Base-by-base conservation (phyloP, 1,139 yeast species). In the Wickerhamomyces sp. region DNA sequence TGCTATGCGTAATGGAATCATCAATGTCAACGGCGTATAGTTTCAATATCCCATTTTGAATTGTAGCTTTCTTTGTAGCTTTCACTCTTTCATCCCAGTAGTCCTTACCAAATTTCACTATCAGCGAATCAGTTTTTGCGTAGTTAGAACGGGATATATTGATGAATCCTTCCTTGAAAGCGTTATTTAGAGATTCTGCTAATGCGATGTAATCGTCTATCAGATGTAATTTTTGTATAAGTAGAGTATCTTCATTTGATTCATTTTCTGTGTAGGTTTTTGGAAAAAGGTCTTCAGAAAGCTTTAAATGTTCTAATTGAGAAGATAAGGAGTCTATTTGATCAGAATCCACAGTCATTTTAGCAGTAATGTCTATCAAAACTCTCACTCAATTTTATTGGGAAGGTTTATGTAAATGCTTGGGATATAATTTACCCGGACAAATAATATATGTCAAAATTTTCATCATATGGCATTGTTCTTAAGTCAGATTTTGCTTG, bases 131-230 rank as follows among this genome's bases (percentile, higher is more conserved):
- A 17, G 47, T 24, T 5, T 48, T 46, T 7, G 51, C 42, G 37
- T 55, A 60, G 33, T 59, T 61, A 7, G 65, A 65, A 34, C 61
- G 46, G 2, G 64, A 52, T 4, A 62, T 48, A 14, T 50, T 44
- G n/a, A 62, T 47, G 41, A 49, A 60, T 6, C 61, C 66, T 38
- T 52, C 38, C 21, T 46, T 41, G 22, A 52, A 34, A 26, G 34
- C 29, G 13, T 12, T 7, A 8, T 37, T 20, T 7, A 51, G 17
- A 7, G 33, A 13, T 7, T 31, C 32, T 12, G 43, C 22, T 8
- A 37, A 31, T 2, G 4, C 12, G 3, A 25, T 40, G 38, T 49
- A 51, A 33, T 38, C 25, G 17, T 44, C 48, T 18, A 53, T 28
- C n/a, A 45, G 34, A 25, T 28, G 30, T 15, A 53, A 36, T 21